Base-by-base conservation (phyloP, 2,329 filamentous ascomycete genomes). In the Cladosporium phlei region DNA sequence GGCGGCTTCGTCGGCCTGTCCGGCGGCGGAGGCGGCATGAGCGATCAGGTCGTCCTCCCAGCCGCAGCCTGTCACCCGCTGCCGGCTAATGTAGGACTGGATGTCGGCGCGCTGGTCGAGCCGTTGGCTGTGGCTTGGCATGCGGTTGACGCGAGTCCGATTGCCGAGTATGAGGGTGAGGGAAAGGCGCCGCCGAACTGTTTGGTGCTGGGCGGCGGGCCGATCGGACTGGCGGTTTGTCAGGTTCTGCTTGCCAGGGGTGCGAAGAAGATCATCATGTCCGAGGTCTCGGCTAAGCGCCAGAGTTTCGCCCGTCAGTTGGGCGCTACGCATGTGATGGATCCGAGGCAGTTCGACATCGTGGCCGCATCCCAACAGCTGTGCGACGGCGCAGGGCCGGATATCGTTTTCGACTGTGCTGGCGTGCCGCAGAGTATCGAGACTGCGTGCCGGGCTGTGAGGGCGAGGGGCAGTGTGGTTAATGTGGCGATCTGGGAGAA, bases 401-500 rank as follows among this genome's bases (percentile, higher is more conserved):
- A 82, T 55, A 68, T 83, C 2, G 75, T 77, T 0, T 81, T 83
- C 51, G 80, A 85, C 52, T 79, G 78, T 24, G 79, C 80, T 0
- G 80, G 80, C 5, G 77, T 82, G 16, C 69, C 74, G n/a, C 67
- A 67, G 27, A 55, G 52, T 1, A 21, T 64, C 16, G 58, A 63
- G 12, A 66, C 68, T 50, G 54, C 78, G 64, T 54, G 77, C 72
- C 61, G 69, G 16, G 69, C 74, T 0, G 73, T 80, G 2, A 68
- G 72, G 38, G 68, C 71, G 0, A 68, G 75, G 27, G 81, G 80
- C 0, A 77, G 76, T 0, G 69, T 85, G 0, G 72, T 84, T 2
- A 84, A 84, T 50, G 72, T 84, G n/a, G 78, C 80, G 0, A 77
- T 84, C 3, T 83, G 78, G 78, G 78, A 81, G 56, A 77, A 72